Evolutionary conservation across 2,329 filamentous ascomycete genomes (phyloP), one percentile per base, ranked within the genome.

Genomic region (Drechslerella dactyloides): DNA sequence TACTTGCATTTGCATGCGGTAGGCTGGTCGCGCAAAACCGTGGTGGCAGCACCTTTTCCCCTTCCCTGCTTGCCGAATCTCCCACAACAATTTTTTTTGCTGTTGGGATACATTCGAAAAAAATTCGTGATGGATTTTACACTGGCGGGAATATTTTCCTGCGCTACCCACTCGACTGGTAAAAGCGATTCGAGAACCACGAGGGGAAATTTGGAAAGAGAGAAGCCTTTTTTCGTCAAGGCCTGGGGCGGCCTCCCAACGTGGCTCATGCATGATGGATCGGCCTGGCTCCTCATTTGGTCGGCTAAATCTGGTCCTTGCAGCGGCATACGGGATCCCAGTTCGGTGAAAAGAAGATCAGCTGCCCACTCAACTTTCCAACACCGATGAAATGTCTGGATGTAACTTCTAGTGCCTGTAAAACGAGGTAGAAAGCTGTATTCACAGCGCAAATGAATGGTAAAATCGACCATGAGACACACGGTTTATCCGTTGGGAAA

Each of bases 251-350:
- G n/a, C n/a, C 57, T 17, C 42, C 44, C 59, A 70, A 70, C 66
- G 66, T 70, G 66, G 66, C 60, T 64, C 66, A 70, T 70, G 66
- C 66, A 70, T 70, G 66, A 60, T 70, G 59, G 66, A 70, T 69
- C 56, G 60, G 59, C 66, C 60, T 70, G 55, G 66, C 53, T 57
- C 63, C 59, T 70, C 66, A 70, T 70, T 70, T 70, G 66, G 66
- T 70, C 66, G 66, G 66, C 66, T 70, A 70, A 70, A 70, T 70
- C 66, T 70, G 66, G 66, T 70, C 66, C 66, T 70, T 70, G 66
- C 66, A 70, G 66, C 66, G 66, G 66, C 66, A 60, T 70, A 64
- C 66, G 66, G 52, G 66, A 70, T 70, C 66, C 66, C 59, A 70
- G 59, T 51, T 70, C 55, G 66, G 66, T 70, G 66, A 30, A 59